A percentile compares a stretch with the other conserved stretches of the same genome.
These are phyloP conservation scores for Bremia lactucae DNA, from an alignment of 352 stramenopile species.

Conservation along the genomic window DNA sequence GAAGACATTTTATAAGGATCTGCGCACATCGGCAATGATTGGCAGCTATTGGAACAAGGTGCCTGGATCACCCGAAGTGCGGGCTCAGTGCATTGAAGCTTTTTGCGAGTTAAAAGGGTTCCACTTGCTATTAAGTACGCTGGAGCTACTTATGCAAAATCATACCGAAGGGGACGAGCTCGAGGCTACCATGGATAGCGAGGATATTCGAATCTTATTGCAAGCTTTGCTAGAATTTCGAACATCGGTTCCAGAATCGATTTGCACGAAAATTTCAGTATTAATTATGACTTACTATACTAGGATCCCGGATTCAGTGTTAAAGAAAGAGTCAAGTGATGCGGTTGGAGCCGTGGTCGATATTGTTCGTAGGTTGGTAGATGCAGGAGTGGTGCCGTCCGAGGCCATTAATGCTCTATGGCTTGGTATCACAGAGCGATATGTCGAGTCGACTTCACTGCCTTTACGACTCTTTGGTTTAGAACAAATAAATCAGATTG, in stretches of 20 bases:
- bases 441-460: slow-evolving; percentile 87
- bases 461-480: slow-evolving; percentile 91
- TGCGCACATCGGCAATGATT: slow-evolving; percentile 81
- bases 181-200: slow-evolving; percentile 54
- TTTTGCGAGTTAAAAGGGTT: slow-evolving; percentile 82
- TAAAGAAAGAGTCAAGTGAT: slow-evolving; percentile 84
- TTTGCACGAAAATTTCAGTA: slow-evolving; percentile 57
- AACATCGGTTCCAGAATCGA: slow-evolving; percentile 44
- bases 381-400: slow-evolving; percentile 39
- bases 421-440: slow-evolving; percentile 74
- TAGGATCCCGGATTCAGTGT: slow-evolving; percentile 56
- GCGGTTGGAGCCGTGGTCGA: slow-evolving; percentile 66
- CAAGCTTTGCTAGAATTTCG: slow-evolving; percentile 74
- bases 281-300: slow-evolving; percentile 80
- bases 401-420: slow-evolving; percentile 62
- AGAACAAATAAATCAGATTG: slow-evolving; percentile 89
- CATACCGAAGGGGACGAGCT: slow-evolving; percentile 29
- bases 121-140: slow-evolving; percentile 50
- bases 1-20: slow-evolving; percentile 84
- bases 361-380: slow-evolving; percentile 71
- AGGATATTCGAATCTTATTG: slow-evolving; percentile 71
- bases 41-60: slow-evolving; percentile 86
- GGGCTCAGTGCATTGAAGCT: slow-evolving; percentile 66
- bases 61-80: slow-evolving; percentile 66
- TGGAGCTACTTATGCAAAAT: slow-evolving; percentile 62